These are phyloP conservation scores for Candida odintsovae DNA, from an alignment of 805 yeast genomes.

Conservation along the genomic window DNA sequence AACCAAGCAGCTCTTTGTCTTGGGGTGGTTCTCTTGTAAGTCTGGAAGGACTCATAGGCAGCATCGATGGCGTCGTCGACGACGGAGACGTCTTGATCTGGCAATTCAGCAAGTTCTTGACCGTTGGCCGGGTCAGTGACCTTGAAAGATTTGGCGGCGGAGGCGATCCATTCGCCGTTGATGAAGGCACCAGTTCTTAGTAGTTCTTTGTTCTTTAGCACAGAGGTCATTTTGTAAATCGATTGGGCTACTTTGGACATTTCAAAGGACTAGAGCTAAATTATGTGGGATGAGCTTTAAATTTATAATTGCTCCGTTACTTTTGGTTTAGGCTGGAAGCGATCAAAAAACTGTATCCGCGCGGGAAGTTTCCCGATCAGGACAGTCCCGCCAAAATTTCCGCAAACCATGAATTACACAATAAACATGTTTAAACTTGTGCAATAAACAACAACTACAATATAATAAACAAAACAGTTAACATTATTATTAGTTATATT, in stretches of 20 bases:
- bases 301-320: background rate
- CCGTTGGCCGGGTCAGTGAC: conserved; percentile 76
- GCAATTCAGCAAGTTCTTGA: conserved; percentile 50
- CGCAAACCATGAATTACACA: no score
- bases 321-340: no score
- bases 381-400: background rate
- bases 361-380: background rate
- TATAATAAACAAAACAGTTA: background rate
- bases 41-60: conserved; percentile 40
- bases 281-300: background rate
- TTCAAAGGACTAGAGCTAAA: background rate
- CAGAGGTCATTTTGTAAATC: background rate
- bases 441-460: no score
- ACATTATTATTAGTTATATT: background rate
- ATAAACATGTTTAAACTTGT: no score
- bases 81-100: conserved; percentile 53
- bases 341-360: background rate
- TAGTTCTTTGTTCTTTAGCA: conserved; percentile 36
- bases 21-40: conserved; percentile 41
- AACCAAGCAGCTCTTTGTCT: conserved; percentile 46
- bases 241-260: background rate
- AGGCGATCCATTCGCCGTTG: conserved; percentile 68
- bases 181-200: conserved; percentile 56
- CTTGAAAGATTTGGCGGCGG: conserved; percentile 40
- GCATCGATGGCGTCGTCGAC: conserved; percentile 52